These are phyloP conservation scores for Lathyrus aphaca DNA, from an alignment of 306 rosid genomes.

Conservation along the genomic window DNA sequence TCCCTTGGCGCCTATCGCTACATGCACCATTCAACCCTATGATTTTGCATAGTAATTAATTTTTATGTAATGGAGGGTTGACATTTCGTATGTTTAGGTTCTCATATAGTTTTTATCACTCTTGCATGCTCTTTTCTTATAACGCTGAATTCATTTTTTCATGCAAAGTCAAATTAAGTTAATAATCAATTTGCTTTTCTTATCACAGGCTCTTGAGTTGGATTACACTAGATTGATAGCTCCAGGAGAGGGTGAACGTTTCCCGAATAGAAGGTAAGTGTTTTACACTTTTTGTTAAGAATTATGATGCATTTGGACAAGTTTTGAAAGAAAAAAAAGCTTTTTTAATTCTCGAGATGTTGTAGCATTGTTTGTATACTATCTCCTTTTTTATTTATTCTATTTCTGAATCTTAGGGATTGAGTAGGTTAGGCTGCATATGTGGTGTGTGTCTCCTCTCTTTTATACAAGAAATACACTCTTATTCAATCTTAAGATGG, in stretches of 20 bases:
- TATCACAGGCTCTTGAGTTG: slow-evolving; percentile 44
- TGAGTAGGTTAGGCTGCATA: background rate
- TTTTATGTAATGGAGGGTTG: slow-evolving; percentile 2
- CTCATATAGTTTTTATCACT: background rate
- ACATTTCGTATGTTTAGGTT: slow-evolving; percentile 4
- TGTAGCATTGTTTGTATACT: background rate
- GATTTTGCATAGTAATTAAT: slow-evolving; percentile 1
- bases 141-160: slow-evolving; percentile 8
- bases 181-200: slow-evolving; percentile 27
- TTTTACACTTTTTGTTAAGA: background rate
- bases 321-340: background rate
- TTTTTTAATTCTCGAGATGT: background rate
- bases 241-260: slow-evolving; percentile 20
- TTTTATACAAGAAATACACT: background rate
- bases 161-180: slow-evolving; percentile 8
- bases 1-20: background rate
- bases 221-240: slow-evolving; percentile 39
- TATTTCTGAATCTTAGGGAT: background rate
- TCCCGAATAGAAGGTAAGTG: slow-evolving; percentile 44
- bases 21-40: background rate
- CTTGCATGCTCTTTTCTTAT: slow-evolving; percentile 3
- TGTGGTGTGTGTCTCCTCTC: background rate
- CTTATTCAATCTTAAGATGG: background rate
- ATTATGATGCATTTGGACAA: background rate
- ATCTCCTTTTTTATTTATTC: background rate